phyloP scores from a whole-genome alignment of 2,329 filamentous ascomycete genomes.

The Blastomyces gilchristii region DNA sequence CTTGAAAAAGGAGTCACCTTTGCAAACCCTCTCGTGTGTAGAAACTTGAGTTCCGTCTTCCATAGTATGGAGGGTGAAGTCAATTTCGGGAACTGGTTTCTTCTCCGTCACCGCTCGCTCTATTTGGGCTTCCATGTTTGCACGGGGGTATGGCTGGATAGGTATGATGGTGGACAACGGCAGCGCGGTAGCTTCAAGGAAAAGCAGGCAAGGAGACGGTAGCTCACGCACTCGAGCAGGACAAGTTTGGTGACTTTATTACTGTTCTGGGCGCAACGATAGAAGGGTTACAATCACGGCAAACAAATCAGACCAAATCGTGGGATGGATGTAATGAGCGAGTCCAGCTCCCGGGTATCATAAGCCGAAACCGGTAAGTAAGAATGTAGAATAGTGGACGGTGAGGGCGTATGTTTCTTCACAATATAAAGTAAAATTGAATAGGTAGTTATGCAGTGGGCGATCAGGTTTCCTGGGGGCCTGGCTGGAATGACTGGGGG shows the following conservation, averaged over 20 bases:
- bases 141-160: not conserved
- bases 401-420: not conserved
- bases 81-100: conserved; percentile 92
- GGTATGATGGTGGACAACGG: not conserved
- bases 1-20: conserved; percentile 53
- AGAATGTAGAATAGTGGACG: not conserved
- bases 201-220: not conserved
- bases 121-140: conserved; percentile 41
- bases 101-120: conserved; percentile 90
- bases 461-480: not conserved
- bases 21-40: conserved; percentile 92
- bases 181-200: not conserved
- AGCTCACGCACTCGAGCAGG: not conserved
- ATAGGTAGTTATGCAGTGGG: not conserved
- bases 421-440: not conserved
- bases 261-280: not conserved
- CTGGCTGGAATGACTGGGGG: not conserved
- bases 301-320: not conserved
- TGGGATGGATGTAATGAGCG: not conserved
- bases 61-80: conserved; percentile 97
- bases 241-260: not conserved
- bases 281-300: not conserved
- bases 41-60: conserved; percentile 93
- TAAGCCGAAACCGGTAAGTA: not conserved
- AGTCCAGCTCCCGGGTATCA: conserved; percentile 5